Base-by-base conservation (phyloP, 2,329 filamentous ascomycete species). In the Cucurbitaria berberidis region DNA sequence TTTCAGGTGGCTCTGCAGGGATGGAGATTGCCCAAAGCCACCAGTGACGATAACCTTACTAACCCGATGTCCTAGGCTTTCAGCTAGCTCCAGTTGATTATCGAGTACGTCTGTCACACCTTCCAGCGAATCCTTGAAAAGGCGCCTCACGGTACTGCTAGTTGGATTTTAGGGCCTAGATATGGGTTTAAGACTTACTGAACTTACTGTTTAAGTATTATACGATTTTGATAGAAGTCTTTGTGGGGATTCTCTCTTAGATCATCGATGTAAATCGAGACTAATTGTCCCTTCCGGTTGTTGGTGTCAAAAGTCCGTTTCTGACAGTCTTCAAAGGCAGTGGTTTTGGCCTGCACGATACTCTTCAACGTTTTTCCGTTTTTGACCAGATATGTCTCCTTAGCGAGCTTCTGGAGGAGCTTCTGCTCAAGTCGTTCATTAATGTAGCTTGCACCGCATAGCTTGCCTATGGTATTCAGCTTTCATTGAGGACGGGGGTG, bases 41-140 rank as follows among this genome's bases (percentile, higher is more conserved):
- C 68, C 70, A 35, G 71, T 69, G 3, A 74, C 54, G 34, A 73
- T 53, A 10, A 73, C 64, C 60, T 67, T 72, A 62, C 69, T 24
- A 21, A 60, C 53, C 3, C 41, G 38, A 32, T 53, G 44, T 13
- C 53, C 55, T 24, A 55, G 51, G 16, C 52, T 62, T 48, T 62
- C 52, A 27, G 63, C 67, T 4, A 51, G n/a, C 29, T 70, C 50
- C n/a, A 73, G 55, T 43, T 68, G 62, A 13, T 49, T 40, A 4
- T 55, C 22, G 45, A 68, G 52, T 39, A 70, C 30, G 4, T 44
- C 21, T n/a, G 51, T 42, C 11, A 56, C 42, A 34, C 49, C 53
- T 22, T 38, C 27, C n/a, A 67, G 40, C 13, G 58, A 63, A 5
- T 46, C 16, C 18, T 54, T 38, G 43, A 63, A 68, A 11, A 67